Conservation (phyloP, 2,329 filamentous ascomycete genomes). For the Colletotrichum lupini region DNA sequence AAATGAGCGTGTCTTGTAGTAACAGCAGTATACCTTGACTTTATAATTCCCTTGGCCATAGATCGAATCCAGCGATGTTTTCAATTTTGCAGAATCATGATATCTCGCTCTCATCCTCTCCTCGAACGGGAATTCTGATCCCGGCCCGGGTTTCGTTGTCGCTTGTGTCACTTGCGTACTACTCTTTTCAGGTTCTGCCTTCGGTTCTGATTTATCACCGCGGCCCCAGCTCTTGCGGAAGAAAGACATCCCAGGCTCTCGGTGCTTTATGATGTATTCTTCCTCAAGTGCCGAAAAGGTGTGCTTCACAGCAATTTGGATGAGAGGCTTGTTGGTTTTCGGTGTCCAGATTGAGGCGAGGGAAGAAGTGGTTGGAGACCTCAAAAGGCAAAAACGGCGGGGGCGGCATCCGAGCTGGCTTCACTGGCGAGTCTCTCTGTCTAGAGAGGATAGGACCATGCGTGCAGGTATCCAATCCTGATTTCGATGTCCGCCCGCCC, state of each 20-base stretch:
- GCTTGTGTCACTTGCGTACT: background rate
- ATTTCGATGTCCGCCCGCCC: background rate
- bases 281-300: background rate
- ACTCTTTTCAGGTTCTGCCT: background rate
- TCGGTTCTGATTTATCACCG: background rate
- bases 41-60: conserved; percentile 10
- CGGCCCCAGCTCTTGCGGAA: background rate
- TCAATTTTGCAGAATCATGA: background rate
- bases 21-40: background rate
- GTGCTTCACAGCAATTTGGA: conserved; percentile 16
- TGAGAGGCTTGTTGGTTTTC: background rate
- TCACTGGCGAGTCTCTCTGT: background rate
- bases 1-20: background rate
- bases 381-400: background rate
- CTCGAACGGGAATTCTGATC: background rate
- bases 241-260: background rate
- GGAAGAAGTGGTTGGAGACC: background rate
- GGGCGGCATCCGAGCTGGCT: background rate
- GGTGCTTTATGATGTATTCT: too few species aligned
- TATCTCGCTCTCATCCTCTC: conserved; percentile 7
- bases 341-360: background rate
- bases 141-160: background rate
- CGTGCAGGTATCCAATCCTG: background rate
- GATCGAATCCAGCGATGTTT: conserved; percentile 1
- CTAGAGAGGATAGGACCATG: background rate